These are phyloP conservation scores for Tolypocladium pustulatum DNA, from an alignment of 2,329 filamentous ascomycete species.

Conservation along the genomic window DNA sequence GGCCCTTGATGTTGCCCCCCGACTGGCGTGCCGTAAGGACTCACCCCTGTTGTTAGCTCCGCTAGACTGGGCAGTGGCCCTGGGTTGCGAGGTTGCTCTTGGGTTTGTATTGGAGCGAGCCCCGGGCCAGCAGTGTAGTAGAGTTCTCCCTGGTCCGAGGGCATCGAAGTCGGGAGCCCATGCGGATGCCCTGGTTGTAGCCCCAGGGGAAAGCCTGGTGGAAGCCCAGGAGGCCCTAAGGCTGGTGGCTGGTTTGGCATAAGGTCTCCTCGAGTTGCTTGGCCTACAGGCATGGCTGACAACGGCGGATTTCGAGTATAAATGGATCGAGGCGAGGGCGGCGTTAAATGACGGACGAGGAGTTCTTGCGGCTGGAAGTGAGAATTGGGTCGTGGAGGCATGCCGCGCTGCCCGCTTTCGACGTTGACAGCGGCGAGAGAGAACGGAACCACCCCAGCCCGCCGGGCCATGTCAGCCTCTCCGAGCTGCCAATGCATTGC, in stretches of 20 bases:
- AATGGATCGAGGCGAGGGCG: constrained; percentile 26
- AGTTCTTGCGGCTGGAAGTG: constrained; percentile 37
- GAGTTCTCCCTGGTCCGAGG: constrained; percentile 18
- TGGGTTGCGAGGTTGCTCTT: constrained; percentile 25
- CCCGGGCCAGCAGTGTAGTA: constrained; percentile 27
- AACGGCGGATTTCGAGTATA: constrained; percentile 28
- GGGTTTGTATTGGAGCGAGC: constrained; percentile 43
- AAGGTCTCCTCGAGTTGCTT: constrained; percentile 22
- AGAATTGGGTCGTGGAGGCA: constrained; percentile 26
- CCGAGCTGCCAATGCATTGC: constrained; percentile 98
- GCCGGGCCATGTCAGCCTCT: constrained; percentile 84
- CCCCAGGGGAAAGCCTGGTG: constrained; percentile 11
- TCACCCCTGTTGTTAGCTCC: constrained; percentile 54
- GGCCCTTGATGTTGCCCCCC: constrained; percentile 21
- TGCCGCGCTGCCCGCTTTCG: constrained; percentile 29
- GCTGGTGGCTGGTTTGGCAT: neutral
- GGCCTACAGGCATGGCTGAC: constrained; percentile 20
- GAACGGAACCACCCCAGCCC: constrained; percentile 84
- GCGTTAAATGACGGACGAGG: constrained; percentile 29
- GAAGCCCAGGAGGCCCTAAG: neutral
- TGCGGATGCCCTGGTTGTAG: constrained; percentile 10
- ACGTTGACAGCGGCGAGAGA: constrained; percentile 49
- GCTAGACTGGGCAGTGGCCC: constrained; percentile 48
- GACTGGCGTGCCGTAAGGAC: constrained; percentile 45
- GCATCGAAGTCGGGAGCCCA: constrained; percentile 13